Evolutionary conservation across 257 asterid species (phyloP), one percentile per base, ranked within the genome.

Genomic region (Linderniella brevidens): DNA sequence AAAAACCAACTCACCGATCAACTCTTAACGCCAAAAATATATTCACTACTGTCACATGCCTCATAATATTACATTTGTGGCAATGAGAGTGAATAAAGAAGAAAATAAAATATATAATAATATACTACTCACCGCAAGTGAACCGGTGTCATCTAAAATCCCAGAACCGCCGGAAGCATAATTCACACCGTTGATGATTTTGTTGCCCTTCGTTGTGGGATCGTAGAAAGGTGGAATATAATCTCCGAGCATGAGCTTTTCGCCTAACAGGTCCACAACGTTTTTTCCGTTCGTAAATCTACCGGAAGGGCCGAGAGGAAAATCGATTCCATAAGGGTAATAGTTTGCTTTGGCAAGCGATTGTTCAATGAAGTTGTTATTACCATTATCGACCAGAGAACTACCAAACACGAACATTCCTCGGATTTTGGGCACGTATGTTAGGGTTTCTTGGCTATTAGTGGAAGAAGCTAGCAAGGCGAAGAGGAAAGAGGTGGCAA

Each of bases 361-460:
- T 4, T 72, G 68, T 29, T 52, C 5, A 13, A 77, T 69, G 65
- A 66, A 65, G 38, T 84, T 84, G 59, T 84, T 84, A 66, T 84
- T 85, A 18, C 96, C 96, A 66, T 78, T 76, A 54, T 85, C 93
- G 17, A 80, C 93, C 3, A 85, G 14, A 13, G 96, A 85, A 10
- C 93, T 85, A 17, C 96, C 96, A 63, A 85, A 85, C 6, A 80
- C 85, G 68, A 85, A 85, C 77, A 85, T 69, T 38, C 93, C 96
- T 38, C 49, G 63, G 17, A 48, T 54, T 44, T 56, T 77, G 47
- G 46, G 44, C 3, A 25, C 32, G 6, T 25, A 25, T 25, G 32
- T 25, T 25, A 25, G 32, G 32, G 32, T 25, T 25, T 25, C 32
- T 25, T 25, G 32, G 32, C 32, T 25, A n/a, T n/a, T n/a, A 25